phyloP scores from a whole-genome alignment of 1,284 basidiomycete species.

The Mycena sp. region DNA sequence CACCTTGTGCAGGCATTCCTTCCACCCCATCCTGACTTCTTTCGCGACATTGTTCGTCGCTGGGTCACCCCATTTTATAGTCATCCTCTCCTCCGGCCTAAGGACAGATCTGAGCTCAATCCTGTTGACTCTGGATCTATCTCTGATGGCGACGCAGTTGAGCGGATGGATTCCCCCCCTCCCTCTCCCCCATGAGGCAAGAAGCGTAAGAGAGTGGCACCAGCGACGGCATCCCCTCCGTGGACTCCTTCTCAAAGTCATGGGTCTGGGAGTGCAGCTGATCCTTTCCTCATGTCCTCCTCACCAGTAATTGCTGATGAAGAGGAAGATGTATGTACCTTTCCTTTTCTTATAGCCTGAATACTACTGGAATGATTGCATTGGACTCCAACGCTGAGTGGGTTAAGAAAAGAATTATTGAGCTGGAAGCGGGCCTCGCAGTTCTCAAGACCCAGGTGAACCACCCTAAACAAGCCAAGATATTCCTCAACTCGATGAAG shows the following conservation, averaged over 20 bases:
- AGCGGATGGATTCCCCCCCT: background rate
- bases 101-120: background rate
- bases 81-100: background rate
- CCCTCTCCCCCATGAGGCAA: background rate
- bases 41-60: no score
- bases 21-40: no score
- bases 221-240: background rate
- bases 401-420: background rate
- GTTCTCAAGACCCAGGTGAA: background rate
- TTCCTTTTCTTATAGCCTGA: background rate
- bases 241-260: background rate
- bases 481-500: conserved; percentile 4
- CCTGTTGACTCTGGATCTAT: background rate
- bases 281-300: background rate
- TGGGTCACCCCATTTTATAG: background rate
- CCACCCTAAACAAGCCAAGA: background rate
- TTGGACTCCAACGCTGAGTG: background rate
- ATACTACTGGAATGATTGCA: background rate
- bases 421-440: background rate
- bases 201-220: background rate
- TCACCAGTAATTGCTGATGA: background rate
- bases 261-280: background rate
- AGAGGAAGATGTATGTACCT: background rate
- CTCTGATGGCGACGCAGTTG: background rate
- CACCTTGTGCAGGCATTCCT: conserved; percentile 15